Evolutionary conservation across 345 rosid genomes (phyloP), one percentile per base, ranked within the genome.

Genomic region (Raphanus raphanistrum): DNA sequence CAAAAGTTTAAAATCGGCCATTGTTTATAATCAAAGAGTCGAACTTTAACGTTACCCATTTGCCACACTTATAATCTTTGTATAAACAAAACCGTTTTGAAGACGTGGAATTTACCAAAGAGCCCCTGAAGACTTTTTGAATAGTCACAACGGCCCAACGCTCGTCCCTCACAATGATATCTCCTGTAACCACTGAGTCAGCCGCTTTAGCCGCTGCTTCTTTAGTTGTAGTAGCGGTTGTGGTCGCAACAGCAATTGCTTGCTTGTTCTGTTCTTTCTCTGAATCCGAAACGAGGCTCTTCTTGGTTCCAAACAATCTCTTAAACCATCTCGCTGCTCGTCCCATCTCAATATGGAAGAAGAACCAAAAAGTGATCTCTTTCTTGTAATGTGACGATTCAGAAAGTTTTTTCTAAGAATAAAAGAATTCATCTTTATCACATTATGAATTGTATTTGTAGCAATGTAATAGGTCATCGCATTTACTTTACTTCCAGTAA

Each of bases 91-190:
- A 48, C 70, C 29, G 36, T 31, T 26, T 29, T 41, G 16, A 71
- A n/a, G 17, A 13, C 60, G 61, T 0, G 0, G 28, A 81, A 82
- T 70, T 83, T 26, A 91, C 94, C 88, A 91, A 82, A 61, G 73
- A 83, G 63, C 97, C 97, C 63, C 94, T 85, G 48, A 91, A 88
- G 28, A 80, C 76, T 1, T 83, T 73, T 78, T 91, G 97, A 73
- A 91, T 87, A 76, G 76, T 85, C 69, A 87, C 71, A 0, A 88
- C 87, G 7, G 94, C 93, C 79, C 73, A 77, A 9, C 75, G 77
- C 66, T 87, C 86, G 28, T 71, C 82, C 21, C 81, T 85, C 31
- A 82, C 83, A 71, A 74, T 9, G 12, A 74, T 33, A 21, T 78
- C 81, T 65, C 68, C 77, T 15, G 28, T 82, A 75, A 88, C 88